Evolutionary conservation across 148 eudicot species (phyloP).

Genomic region (Talinum fruticosum): DNA sequence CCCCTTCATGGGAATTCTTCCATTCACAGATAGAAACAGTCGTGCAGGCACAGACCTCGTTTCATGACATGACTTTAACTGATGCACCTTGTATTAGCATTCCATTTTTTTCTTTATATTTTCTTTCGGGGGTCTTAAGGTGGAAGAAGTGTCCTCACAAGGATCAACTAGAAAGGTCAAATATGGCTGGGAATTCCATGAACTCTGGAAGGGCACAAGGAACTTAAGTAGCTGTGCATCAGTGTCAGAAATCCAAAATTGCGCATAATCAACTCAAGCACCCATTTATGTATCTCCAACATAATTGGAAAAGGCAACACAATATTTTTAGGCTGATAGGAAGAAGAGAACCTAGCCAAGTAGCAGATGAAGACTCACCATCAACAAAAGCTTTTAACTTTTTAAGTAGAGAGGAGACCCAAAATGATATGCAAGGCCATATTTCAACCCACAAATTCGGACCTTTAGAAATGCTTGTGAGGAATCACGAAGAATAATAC

Average conservation of each 20-base stretch:
- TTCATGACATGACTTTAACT: background rate
- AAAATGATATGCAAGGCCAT: background rate
- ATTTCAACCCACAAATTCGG: background rate
- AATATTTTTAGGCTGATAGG: background rate
- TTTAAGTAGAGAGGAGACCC: background rate
- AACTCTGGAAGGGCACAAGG: background rate
- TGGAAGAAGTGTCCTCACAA: background rate
- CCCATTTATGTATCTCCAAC: background rate
- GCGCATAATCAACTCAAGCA: background rate
- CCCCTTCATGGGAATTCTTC: background rate
- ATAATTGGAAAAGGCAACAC: background rate
- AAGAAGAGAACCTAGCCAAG: background rate
- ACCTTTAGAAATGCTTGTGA: background rate
- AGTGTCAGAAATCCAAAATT: background rate
- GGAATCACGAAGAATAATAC: background rate
- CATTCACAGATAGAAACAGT: background rate
- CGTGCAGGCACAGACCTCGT: background rate
- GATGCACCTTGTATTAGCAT: background rate
- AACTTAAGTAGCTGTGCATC: background rate
- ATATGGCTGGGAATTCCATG: background rate
- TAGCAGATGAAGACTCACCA: slow-evolving; percentile 1
- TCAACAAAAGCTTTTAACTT: background rate
- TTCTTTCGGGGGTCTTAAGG: background rate
- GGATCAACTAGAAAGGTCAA: background rate
- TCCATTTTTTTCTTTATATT: no score